Evolutionary conservation across 192 early-diverging fungal genomes (phyloP).

Genomic region (Backusella sp.): DNA sequence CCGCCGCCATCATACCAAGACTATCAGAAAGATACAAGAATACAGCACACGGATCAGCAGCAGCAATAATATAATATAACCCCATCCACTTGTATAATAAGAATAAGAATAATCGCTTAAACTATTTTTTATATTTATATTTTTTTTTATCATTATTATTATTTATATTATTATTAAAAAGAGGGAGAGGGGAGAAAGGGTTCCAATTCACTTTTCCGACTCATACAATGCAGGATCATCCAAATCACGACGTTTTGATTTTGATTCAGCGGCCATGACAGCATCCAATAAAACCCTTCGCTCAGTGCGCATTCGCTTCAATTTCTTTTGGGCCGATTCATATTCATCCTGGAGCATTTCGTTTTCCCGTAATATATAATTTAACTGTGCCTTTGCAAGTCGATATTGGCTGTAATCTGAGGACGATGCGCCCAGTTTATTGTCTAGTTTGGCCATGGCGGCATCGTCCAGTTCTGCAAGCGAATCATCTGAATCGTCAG

Average conservation of each 20-base stretch:
- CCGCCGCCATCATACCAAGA: slow-evolving; percentile 38
- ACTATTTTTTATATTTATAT: not conserved
- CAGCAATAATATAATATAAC: not conserved
- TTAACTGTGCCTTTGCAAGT: slow-evolving; percentile 39
- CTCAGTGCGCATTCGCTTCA: slow-evolving; percentile 41
- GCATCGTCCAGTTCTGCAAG: not conserved
- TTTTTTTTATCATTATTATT: not conserved
- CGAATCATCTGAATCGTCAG: not conserved
- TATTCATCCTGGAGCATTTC: slow-evolving; percentile 47
- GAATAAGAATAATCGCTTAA: not conserved
- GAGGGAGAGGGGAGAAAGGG: not conserved
- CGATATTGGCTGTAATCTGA: slow-evolving; percentile 28
- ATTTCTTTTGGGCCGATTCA: slow-evolving; percentile 25
- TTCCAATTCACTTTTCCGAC: not conserved
- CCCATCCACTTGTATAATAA: too few relatives aligned
- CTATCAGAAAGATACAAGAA: slow-evolving; percentile 21
- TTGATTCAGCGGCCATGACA: slow-evolving; percentile 29
- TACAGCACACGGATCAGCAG: not conserved
- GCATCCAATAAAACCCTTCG: slow-evolving; percentile 43
- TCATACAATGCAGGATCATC: slow-evolving; percentile 11
- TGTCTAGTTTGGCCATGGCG: not conserved
- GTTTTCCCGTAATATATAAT: slow-evolving; percentile 45
- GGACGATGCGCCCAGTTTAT: too few relatives aligned
- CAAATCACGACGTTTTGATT: not conserved
- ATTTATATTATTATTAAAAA: not conserved